These are phyloP conservation scores for Talaromyces sp. DNA, from an alignment of 2,329 filamentous ascomycete genomes.

Conservation along the genomic window DNA sequence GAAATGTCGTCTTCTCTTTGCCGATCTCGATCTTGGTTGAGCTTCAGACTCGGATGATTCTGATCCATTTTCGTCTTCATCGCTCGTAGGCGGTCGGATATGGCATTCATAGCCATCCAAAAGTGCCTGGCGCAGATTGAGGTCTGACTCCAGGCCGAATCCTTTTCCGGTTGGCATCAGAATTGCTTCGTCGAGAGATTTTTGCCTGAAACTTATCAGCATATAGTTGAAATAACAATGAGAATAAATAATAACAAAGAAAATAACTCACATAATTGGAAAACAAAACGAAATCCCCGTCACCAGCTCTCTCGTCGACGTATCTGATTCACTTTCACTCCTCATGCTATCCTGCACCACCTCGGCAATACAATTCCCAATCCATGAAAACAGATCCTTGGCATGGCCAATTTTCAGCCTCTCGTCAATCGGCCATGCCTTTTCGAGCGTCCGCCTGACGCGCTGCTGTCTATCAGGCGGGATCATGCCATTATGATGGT, in stretches of 20 bases:
- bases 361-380: constrained; percentile 66
- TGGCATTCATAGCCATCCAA: constrained; percentile 39
- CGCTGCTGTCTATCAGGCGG: constrained; percentile 33
- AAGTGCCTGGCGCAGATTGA: constrained; percentile 28
- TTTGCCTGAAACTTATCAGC: constrained; percentile 32
- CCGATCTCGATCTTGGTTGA: not conserved
- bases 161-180: constrained; percentile 50
- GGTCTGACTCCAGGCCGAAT: constrained; percentile 34
- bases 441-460: constrained; percentile 59
- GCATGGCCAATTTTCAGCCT: constrained; percentile 67
- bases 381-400: constrained; percentile 67
- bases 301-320: constrained; percentile 25
- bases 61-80: not conserved
- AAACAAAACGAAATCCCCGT: constrained; percentile 41
- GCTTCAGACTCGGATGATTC: not conserved
- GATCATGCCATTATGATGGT: not conserved
- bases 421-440: constrained; percentile 68
- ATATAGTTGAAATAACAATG: not conserved
- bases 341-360: constrained; percentile 54
- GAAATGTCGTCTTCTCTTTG: constrained; percentile 24
- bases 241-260: not conserved
- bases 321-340: constrained; percentile 17
- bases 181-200: constrained; percentile 45
- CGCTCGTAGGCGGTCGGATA: constrained; percentile 25
- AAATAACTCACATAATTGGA: constrained; percentile 32